phyloP scores from a whole-genome alignment of 805 yeast species.

The Zygosaccharomyces gambellarensis region DNA sequence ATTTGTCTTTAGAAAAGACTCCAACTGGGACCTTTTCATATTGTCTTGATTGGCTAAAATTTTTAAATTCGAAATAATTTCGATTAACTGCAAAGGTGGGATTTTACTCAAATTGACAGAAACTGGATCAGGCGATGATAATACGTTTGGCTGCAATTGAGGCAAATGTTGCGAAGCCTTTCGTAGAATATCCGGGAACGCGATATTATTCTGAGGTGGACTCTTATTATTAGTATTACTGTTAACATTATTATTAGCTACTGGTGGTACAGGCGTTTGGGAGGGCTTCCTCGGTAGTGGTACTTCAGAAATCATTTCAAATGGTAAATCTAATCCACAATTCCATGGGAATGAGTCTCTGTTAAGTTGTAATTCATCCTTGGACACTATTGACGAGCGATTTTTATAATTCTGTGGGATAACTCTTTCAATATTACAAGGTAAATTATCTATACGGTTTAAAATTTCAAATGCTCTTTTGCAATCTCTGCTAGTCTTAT shows the following conservation, averaged over 20 bases:
- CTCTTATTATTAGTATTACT: neutral
- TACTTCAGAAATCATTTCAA: conserved; percentile 33
- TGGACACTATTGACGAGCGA: conserved; percentile 2
- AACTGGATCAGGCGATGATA: conserved; percentile 51
- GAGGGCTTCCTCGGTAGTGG: conserved; percentile 33
- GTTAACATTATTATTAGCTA: conserved; percentile 3
- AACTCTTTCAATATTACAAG: conserved; percentile 26
- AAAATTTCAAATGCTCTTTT: conserved; percentile 26
- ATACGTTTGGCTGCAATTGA: conserved; percentile 40
- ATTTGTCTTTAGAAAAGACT: conserved; percentile 48
- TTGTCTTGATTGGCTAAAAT: conserved; percentile 48
- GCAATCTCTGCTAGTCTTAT: conserved; percentile 25
- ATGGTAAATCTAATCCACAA: conserved; percentile 30
- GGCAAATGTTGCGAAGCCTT: conserved; percentile 58
- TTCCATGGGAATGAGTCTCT: conserved; percentile 34
- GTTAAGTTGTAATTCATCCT: conserved; percentile 20
- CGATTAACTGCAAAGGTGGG: conserved; percentile 68
- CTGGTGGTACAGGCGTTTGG: conserved; percentile 10
- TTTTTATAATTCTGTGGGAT: conserved; percentile 25
- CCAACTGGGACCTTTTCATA: conserved; percentile 43
- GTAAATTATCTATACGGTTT: conserved; percentile 26
- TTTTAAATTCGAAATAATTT: conserved; percentile 62
- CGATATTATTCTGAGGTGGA: conserved; percentile 13
- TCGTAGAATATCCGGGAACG: conserved; percentile 45
- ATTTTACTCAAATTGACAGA: conserved; percentile 57